Conservation (phyloP, 176 grass and related monocot species). For the Triticum urartu region DNA sequence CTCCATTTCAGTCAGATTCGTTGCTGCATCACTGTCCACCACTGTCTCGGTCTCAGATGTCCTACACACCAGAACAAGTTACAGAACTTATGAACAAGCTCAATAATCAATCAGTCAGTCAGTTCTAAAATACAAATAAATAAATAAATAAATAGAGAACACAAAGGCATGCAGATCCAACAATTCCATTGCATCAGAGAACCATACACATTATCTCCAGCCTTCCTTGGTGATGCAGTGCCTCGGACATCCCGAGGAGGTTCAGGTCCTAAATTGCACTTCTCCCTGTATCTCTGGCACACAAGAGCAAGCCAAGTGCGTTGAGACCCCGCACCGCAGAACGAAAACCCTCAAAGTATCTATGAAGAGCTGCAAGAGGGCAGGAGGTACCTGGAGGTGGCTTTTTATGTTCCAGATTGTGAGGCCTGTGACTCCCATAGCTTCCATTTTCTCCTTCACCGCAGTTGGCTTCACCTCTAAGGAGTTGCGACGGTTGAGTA, state of each 20-base stretch:
- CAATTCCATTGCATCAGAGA: background rate
- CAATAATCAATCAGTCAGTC: background rate
- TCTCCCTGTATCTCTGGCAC: slow-evolving; percentile 39
- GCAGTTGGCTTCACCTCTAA: slow-evolving; percentile 49
- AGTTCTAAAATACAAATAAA: background rate
- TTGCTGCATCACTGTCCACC: background rate
- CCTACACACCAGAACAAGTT: slow-evolving; percentile 20
- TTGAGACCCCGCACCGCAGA: background rate
- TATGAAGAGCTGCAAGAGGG: background rate
- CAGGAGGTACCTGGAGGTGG: slow-evolving; percentile 42
- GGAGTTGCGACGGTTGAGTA: background rate
- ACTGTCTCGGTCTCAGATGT: background rate
- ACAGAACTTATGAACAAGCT: background rate
- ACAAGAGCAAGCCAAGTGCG: background rate
- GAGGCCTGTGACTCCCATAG: slow-evolving; percentile 39
- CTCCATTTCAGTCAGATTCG: slow-evolving; percentile 11
- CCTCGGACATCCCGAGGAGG: background rate
- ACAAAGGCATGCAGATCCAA: background rate
- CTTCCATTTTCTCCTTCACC: slow-evolving; percentile 44
- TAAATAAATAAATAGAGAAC: no score
- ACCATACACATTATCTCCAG: slow-evolving; percentile 5
- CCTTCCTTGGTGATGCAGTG: slow-evolving; percentile 6
- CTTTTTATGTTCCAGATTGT: slow-evolving; percentile 44
- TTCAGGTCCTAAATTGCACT: background rate
- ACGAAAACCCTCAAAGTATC: background rate